These are phyloP conservation scores for Betula pendula DNA, from an alignment of 306 rosid genomes.

Conservation along the genomic window DNA sequence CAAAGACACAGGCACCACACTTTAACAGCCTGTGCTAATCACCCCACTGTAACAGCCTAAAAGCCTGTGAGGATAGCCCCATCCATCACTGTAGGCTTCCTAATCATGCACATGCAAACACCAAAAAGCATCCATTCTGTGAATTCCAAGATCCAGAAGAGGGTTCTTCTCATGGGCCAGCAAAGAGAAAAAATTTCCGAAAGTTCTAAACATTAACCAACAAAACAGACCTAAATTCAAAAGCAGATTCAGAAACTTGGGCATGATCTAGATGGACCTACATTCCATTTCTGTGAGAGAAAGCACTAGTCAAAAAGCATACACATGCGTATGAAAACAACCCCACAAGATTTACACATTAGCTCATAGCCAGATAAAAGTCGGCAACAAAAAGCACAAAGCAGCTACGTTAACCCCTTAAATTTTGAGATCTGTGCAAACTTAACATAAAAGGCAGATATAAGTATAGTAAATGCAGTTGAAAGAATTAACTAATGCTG, in stretches of 20 bases:
- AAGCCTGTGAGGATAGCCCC: not conserved
- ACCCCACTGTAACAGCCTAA: not conserved
- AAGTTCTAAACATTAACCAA: slow-evolving; percentile 5
- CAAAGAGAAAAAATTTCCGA: not conserved
- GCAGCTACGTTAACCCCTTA: not conserved
- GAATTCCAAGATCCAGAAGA: not conserved
- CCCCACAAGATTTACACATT: slow-evolving; percentile 10
- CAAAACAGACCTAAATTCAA: slow-evolving; percentile 18
- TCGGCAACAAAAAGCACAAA: slow-evolving; percentile 6
- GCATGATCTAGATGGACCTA: slow-evolving; percentile 27
- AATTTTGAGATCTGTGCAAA: not conserved
- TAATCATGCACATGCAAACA: slow-evolving; percentile 1
- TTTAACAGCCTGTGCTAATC: not conserved
- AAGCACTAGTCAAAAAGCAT: slow-evolving; percentile 13
- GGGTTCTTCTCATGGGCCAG: not conserved
- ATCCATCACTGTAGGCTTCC: not conserved
- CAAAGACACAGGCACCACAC: not conserved
- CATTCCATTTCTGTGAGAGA: slow-evolving; percentile 13
- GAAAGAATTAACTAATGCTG: not conserved
- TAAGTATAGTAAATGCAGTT: not conserved
- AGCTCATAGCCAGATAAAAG: slow-evolving; percentile 24
- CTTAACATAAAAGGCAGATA: not conserved
- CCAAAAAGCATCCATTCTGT: not conserved
- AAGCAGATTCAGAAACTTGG: slow-evolving; percentile 12
- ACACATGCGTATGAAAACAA: slow-evolving; percentile 12